Conservation (phyloP, 805 yeast species). For the Debaryomyces tyrocola region DNA sequence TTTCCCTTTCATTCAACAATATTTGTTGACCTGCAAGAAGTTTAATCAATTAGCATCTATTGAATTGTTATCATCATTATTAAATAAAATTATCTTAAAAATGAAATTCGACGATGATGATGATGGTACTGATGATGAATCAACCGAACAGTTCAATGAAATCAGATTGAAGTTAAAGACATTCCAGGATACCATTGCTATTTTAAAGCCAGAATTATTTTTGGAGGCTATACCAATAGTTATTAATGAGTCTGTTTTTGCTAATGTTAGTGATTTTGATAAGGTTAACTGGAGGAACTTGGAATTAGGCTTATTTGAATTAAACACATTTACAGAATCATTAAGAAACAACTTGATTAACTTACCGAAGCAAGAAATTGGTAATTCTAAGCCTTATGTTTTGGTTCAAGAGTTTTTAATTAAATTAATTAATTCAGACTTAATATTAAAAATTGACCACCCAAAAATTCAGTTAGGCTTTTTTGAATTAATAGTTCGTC, state of each 20-base stretch:
- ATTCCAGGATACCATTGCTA: slow-evolving; percentile 79
- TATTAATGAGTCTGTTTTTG: slow-evolving; percentile 49
- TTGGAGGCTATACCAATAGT: slow-evolving; percentile 60
- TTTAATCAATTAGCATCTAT: slow-evolving; percentile 30
- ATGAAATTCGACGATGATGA: slow-evolving; percentile 79
- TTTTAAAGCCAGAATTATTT: slow-evolving; percentile 58
- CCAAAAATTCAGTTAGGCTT: slow-evolving; percentile 80
- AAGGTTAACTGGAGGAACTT: slow-evolving; percentile 70
- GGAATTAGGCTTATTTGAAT: slow-evolving; percentile 84
- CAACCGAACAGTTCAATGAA: slow-evolving; percentile 76
- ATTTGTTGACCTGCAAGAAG: slow-evolving; percentile 68
- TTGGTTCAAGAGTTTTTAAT: slow-evolving; percentile 63
- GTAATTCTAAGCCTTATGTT: slow-evolving; percentile 62
- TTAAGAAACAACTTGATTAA: slow-evolving; percentile 76
- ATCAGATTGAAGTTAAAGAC: slow-evolving; percentile 70
- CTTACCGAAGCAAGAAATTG: slow-evolving; percentile 63
- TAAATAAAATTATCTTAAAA: slow-evolving; percentile 71
- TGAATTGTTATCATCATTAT: slow-evolving; percentile 61
- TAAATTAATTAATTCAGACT: slow-evolving; percentile 50
- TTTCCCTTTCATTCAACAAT: slow-evolving; percentile 76
- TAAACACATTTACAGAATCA: slow-evolving; percentile 76
- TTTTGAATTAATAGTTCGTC: slow-evolving; percentile 83
- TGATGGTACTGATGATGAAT: slow-evolving; percentile 68
- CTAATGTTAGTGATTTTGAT: slow-evolving; percentile 11
- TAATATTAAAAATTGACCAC: slow-evolving; percentile 55